Base-by-base conservation (phyloP, 2,329 filamentous ascomycete genomes). In the Gnomoniopsis sp. region DNA sequence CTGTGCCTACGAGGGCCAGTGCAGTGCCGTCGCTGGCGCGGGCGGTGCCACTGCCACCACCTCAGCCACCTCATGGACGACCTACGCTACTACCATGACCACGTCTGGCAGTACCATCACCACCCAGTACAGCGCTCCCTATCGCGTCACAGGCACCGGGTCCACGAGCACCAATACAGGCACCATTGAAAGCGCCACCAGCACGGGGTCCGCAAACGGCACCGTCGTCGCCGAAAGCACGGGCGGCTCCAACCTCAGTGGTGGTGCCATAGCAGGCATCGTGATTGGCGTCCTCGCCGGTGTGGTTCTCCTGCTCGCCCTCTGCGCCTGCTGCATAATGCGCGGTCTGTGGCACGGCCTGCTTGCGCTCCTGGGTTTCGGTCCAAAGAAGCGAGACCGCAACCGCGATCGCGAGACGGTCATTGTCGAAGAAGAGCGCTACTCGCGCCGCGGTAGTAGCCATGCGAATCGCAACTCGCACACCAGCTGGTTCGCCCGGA, bases 181-280 rank as follows among this genome's bases (percentile, higher is more conserved):
- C 59, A 82, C 81, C 17, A 80, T 81, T 56, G 81, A 82, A 14
- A 76, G 79, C 44, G 62, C 61, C 19, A 71, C 72, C 44, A 72
- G 71, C 26, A 83, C 83, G 34, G 74, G 74, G 23, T 72, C 70
- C 10, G 69, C 66, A 17, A 70, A 68, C 47, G 74, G 70, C 19
- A 70, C 68, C 47, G 74, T 70, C 10, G 67, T 65, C 34, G 77
- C 76, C 36, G 71, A 72, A 36, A 71, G 72, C 66, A 58, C 54
- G 26, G 52, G 58, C 17, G 74, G 74, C 57, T 71, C 74, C 47
- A 65, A 67, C 30, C 79, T 93, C 55, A 89, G 86, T 66, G 82
- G 79, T 47, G 89, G 89, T 54, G 89, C 88, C 60, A 93, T 93
- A 66, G 89, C 90, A 17, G 89, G 89, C 61, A 93, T 93, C 67